Base-by-base conservation (phyloP, 768 basidiomycete genomes). In the Gloeophyllum trabeum region DNA sequence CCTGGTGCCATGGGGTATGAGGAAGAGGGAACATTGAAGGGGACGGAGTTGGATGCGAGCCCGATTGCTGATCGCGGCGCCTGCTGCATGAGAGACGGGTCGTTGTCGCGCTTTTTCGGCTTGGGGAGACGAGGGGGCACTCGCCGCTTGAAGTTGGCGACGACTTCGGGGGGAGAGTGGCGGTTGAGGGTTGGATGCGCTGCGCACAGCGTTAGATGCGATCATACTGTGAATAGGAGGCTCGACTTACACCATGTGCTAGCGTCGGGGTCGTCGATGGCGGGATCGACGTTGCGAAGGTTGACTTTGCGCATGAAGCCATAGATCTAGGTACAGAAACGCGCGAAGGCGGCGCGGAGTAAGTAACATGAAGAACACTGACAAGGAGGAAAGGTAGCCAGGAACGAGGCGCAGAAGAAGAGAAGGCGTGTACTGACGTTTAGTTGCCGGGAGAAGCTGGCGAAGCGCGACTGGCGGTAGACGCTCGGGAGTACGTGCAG, bases 241-340 rank as follows among this genome's bases (percentile, higher is more conserved):
- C 41, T 40, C 16, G 21, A 76, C 90, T 59, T 69, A 93, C 90
- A 92, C 91, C 91, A 96, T 48, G 90, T 92, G 61, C 87, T 91
- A 12, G 90, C 91, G 66, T 96, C 91, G 48, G 90, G 90, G 65
- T 94, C 91, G 64, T 88, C 85, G 51, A 92, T 92, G 48, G 86
- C 88, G 48, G 87, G 86, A 69, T 93, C 90, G 61, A 92, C 84
- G 65, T 93, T 91, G 59, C 88, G 83, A 53, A 93, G 72, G 69
- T 92, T 93, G 59, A 94, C 87, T 63, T 94, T 93, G 64, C 91
- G 89, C 88, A 93, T 93, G 71, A 92, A 96, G 50, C 91, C 92
- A 69, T 96, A 96, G 64, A 96, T 96, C 91, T 94, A 21, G 7
- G 36, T 21, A 37, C 10, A 30, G 16, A 16, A 30, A 30, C 10